Evolutionary conservation across 2,329 filamentous ascomycete genomes (phyloP).

Genomic region (Myotisia sp.): DNA sequence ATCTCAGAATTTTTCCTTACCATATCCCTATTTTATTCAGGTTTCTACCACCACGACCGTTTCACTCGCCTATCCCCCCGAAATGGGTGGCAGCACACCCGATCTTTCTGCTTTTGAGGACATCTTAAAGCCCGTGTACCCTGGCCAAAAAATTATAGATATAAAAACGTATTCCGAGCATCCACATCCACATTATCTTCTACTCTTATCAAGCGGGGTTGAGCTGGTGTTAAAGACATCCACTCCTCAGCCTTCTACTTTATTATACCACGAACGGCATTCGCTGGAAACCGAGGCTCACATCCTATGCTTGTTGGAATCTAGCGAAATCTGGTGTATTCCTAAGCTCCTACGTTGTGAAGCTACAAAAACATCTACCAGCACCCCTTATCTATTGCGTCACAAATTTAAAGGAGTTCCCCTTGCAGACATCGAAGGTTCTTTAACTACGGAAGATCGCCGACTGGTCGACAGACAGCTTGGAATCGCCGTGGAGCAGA

Average conservation of each 20-base stretch:
- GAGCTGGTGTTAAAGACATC: slow-evolving; percentile 26
- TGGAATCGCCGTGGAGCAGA: slow-evolving; percentile 24
- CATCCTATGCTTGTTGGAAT: slow-evolving; percentile 24
- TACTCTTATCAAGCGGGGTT: slow-evolving; percentile 26
- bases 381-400: slow-evolving; percentile 25
- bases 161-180: slow-evolving; percentile 10
- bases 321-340: slow-evolving; percentile 22
- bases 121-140: slow-evolving; percentile 8
- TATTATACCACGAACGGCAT: slow-evolving; percentile 27
- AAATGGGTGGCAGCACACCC: slow-evolving; percentile 4
- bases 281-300: slow-evolving; percentile 29
- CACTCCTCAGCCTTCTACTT: slow-evolving; percentile 21
- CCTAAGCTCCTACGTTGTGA: slow-evolving; percentile 28
- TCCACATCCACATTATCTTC: slow-evolving; percentile 23
- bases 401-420: slow-evolving; percentile 24
- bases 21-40: slow-evolving; percentile 7
- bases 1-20: slow-evolving; percentile 5
- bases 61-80: slow-evolving; percentile 2
- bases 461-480: slow-evolving; percentile 24
- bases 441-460: slow-evolving; percentile 19
- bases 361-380: slow-evolving; percentile 16
- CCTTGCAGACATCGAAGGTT: slow-evolving; percentile 19
- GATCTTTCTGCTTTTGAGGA: slow-evolving; percentile 7
- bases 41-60: slow-evolving; percentile 7
- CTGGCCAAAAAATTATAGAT: slow-evolving; percentile 4